Conservation (phyloP, 192 early-diverging fungal genomes). For the Oehlia diaphana region DNA sequence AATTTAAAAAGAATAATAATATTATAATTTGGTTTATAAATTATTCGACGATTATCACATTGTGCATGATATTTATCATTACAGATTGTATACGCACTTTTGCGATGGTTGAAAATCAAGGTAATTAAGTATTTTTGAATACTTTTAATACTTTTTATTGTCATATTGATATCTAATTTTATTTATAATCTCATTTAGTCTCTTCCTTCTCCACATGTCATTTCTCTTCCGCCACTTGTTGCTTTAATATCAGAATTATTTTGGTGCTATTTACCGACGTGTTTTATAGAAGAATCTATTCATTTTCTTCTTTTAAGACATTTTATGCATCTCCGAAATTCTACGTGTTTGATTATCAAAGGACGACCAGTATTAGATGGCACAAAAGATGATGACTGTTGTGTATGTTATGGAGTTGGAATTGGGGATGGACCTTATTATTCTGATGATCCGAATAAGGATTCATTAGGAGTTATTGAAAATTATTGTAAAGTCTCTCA, state of each 20-base stretch:
- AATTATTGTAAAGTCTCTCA: slow-evolving; percentile 26
- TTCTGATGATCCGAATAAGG: background rate
- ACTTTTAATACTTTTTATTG: background rate
- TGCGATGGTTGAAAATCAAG: slow-evolving; percentile 21
- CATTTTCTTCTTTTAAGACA: slow-evolving; percentile 23
- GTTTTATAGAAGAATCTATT: slow-evolving; percentile 15
- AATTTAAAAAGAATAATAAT: background rate
- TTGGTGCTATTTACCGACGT: slow-evolving; percentile 8
- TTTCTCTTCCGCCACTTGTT: slow-evolving; percentile 15
- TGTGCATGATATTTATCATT: background rate
- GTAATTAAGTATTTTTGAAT: background rate
- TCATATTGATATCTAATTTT: background rate
- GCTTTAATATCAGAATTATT: slow-evolving; percentile 11
- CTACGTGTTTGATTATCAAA: slow-evolving; percentile 8
- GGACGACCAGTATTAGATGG: background rate
- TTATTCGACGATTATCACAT: background rate
- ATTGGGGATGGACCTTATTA: background rate
- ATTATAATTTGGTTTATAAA: background rate
- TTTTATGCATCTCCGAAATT: slow-evolving; percentile 16
- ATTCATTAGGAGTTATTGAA: slow-evolving; percentile 6
- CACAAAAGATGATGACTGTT: slow-evolving; percentile 25
- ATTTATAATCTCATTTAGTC: slow-evolving; percentile 3
- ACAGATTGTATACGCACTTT: slow-evolving; percentile 24
- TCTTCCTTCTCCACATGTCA: slow-evolving; percentile 15
- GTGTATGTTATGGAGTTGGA: slow-evolving; percentile 23